Percentiles rank a stretch among this genome's conserved stretches.
phyloP scores from a whole-genome alignment of 2,329 filamentous ascomycete genomes.

The Bipolaris bicolor region DNA sequence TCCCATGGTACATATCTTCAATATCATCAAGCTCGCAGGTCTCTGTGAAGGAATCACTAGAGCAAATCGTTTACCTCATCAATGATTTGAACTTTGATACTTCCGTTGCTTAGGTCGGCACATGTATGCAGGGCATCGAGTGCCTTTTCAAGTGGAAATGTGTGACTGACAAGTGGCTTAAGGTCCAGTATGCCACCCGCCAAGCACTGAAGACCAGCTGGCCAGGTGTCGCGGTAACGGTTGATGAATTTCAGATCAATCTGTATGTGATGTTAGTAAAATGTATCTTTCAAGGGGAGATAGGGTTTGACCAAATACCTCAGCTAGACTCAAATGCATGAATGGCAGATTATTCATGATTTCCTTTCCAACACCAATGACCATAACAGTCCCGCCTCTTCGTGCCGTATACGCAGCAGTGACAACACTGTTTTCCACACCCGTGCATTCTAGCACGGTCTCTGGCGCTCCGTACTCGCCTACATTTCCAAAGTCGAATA shows the following conservation, averaged over 20 bases:
- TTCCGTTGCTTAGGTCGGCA: constrained; percentile 59
- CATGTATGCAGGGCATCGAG: constrained; percentile 63
- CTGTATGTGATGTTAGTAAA: constrained; percentile 39
- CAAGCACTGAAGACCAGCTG: constrained; percentile 66
- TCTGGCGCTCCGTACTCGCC: constrained; percentile 64
- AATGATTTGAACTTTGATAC: constrained; percentile 67
- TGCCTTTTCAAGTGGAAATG: constrained; percentile 66
- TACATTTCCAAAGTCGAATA: constrained; percentile 56
- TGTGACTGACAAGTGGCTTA: constrained; percentile 67
- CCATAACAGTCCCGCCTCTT: constrained; percentile 66
- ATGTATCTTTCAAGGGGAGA: not conserved
- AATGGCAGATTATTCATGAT: constrained; percentile 71
- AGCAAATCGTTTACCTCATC: constrained; percentile 50
- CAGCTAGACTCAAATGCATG: constrained; percentile 68
- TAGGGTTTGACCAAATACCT: constrained; percentile 48
- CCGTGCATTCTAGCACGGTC: constrained; percentile 69
- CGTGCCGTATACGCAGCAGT: constrained; percentile 64
- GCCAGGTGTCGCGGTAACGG: constrained; percentile 73
- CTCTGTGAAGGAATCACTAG: constrained; percentile 5
- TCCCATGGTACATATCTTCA: not conserved
- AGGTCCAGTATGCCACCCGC: constrained; percentile 66
- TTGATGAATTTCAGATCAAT: constrained; percentile 75
- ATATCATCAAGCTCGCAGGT: not conserved
- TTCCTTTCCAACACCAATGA: constrained; percentile 67
- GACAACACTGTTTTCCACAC: constrained; percentile 67